Base-by-base conservation (phyloP, 2,329 filamentous ascomycete genomes). In the Teratosphaeria gauchensis region DNA sequence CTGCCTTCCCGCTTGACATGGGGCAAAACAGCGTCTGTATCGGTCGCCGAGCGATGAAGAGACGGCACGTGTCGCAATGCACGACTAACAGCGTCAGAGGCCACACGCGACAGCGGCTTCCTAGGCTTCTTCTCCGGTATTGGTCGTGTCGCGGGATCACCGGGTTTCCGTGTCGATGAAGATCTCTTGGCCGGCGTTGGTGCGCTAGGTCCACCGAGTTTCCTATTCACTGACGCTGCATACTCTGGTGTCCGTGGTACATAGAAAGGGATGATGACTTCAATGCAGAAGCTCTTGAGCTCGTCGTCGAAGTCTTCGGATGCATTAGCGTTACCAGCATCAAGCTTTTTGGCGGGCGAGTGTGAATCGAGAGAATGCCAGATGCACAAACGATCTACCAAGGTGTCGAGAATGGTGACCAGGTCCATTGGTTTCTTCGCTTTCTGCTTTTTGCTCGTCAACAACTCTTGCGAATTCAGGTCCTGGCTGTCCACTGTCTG, bases 181-280 rank as follows among this genome's bases (percentile, higher is more conserved):
- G 76, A 71, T 64, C 77, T 82, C 64, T 78, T 81, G 19, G 75
- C 68, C 30, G 83, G 84, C 3, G 85, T 80, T 24, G 82, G 75
- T 60, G 84, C 82, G 8, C 83, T 77, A 1, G 88, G 88, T 0
- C 88, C 89, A 16, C 89, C 89, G 4, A 92, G 79, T 70, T 91
- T 91, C 63, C 84, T 84, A 71, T 87, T 90, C 60, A 92, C 84
- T 4, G 80, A 78, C 53, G 85, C 81, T 66, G 88, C 90, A 14
- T 86, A 76, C 38, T 87, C 82, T 1, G 88, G 88, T n/a, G 92
- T 77, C 35, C 89, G 85, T 14, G 88, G 83, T 35, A 87, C 85
- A 69, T 90, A 94, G 74, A 92, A 92, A 35, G 89, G 89, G 52
- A 90, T 77, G 65, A 94, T 84, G 48, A 94, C 86, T 68, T 94